Base-by-base conservation (phyloP, 2,329 filamentous ascomycete species). In the Coniochaeta sp. region DNA sequence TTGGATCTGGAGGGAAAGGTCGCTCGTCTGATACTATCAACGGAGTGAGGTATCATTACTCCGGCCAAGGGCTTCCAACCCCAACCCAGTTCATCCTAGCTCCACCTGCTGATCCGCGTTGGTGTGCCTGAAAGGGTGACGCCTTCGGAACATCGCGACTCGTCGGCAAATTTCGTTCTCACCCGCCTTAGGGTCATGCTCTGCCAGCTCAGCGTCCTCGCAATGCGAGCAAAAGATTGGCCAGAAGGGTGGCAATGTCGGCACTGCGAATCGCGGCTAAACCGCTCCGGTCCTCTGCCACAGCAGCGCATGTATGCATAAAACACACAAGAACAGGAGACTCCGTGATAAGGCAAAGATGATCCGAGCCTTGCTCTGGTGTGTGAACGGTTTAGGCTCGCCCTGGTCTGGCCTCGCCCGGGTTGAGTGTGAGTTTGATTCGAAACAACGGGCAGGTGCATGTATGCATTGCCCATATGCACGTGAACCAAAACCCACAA, bases 171-270 rank as follows among this genome's bases (percentile, higher is more conserved):
- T 26, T 26, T 34, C 57, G n/a, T 42, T 52, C 56, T 55, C 34
- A 16, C 58, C 52, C 36, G 44, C 44, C 57, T 61, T 58, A 52
- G 40, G 57, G 36, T 34, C 47, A 57, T 52, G 28, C 38, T 55
- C 55, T 63, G 61, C 61, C 61, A 63, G 59, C 61, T 63, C 61
- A 61, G 58, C 59, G 57, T 47, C 40, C 34, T 24, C 56, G 17
- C 30, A 54, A 17, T 40, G 3, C 22, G n/a, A 34, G 2, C 36
- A 34, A 36, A 36, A 60, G 50, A 60, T 60, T 62, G 52, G 57
- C 32, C 24, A 26, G 28, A 30, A 19, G 30, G 40, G 30, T 24
- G 28, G 54, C 55, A 50, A 47, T 42, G 40, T 47, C 28, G 57
- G 38, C 22, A 47, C 50, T 36, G 17, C 38, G 38, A 22, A 9